phyloP scores from a whole-genome alignment of 306 rosid species.

The Myrica gale region DNA sequence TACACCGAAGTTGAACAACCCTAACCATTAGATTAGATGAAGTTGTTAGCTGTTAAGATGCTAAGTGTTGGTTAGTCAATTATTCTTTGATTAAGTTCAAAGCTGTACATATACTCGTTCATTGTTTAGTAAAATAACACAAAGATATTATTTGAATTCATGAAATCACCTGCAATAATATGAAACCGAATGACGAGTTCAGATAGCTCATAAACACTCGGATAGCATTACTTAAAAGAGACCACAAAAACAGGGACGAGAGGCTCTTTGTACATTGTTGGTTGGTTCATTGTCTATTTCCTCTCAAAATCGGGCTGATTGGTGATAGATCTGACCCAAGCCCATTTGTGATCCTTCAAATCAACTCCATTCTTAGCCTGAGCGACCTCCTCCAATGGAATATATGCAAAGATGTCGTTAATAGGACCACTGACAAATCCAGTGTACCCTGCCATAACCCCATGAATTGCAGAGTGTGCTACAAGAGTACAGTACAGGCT shows the following conservation, averaged over 20 bases:
- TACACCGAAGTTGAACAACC: no score
- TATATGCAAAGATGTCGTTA: slow-evolving; percentile 69
- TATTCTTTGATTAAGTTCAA: no score
- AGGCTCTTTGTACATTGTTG: neutral
- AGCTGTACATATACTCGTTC: no score
- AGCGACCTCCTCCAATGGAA: slow-evolving; percentile 77
- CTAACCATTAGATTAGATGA: no score
- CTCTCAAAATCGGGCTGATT: slow-evolving; percentile 74
- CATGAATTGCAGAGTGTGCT: slow-evolving; percentile 85
- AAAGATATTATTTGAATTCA: no score
- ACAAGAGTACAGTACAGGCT: slow-evolving; percentile 71
- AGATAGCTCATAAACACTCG: neutral
- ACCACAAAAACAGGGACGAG: neutral
- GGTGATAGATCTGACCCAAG: slow-evolving; percentile 90
- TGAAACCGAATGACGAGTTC: neutral
- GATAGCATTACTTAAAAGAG: neutral
- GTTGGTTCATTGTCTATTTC: slow-evolving; percentile 15
- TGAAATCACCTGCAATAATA: neutral
- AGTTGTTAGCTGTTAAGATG: no score
- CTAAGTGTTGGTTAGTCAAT: no score
- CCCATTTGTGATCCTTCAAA: slow-evolving; percentile 68
- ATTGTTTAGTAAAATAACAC: no score
- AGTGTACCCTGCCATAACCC: slow-evolving; percentile 83
- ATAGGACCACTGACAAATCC: slow-evolving; percentile 80
- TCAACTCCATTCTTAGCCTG: slow-evolving; percentile 58